Evolutionary conservation across 768 basidiomycete genomes (phyloP).

Genomic region (Russula lepida): DNA sequence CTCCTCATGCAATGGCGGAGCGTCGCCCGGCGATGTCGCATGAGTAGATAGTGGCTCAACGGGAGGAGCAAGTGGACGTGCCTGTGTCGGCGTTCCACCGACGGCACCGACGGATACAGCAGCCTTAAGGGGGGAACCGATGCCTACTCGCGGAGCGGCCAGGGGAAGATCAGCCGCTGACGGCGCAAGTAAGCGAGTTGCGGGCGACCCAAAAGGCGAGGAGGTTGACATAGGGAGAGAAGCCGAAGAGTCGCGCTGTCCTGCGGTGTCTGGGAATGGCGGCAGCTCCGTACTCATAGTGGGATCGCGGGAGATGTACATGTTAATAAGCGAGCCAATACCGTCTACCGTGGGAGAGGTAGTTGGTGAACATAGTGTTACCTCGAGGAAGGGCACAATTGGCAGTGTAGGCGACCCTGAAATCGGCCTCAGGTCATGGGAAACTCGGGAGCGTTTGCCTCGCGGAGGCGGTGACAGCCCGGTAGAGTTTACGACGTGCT

Average conservation of each 20-base stretch:
- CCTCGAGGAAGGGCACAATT: neutral
- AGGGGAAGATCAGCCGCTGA: neutral
- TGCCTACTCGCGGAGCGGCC: neutral
- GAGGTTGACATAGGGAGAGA: neutral
- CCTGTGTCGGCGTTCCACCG: neutral
- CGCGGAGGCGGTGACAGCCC: slow-evolving; percentile 12
- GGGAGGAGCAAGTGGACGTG: too few species aligned
- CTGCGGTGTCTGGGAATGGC: slow-evolving; percentile 16
- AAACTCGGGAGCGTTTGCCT: slow-evolving; percentile 3
- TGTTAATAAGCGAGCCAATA: slow-evolving; percentile 25
- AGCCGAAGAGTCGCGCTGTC: slow-evolving; percentile 7
- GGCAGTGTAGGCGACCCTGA: neutral
- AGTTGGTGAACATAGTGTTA: neutral
- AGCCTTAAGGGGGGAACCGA: neutral
- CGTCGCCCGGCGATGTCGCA: neutral
- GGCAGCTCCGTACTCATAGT: slow-evolving; percentile 12
- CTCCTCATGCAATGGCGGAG: neutral
- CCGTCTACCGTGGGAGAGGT: neutral
- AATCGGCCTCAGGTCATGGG: slow-evolving; percentile 1
- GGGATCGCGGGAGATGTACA: slow-evolving; percentile 24
- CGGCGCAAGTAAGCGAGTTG: neutral
- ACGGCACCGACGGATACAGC: slow-evolving; percentile 8
- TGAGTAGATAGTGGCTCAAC: neutral
- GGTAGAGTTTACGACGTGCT: neutral
- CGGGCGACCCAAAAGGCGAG: neutral